Percentiles rank a stretch among this genome's conserved stretches.
Evolutionary conservation across 1,139 yeast genomes (phyloP).

Genomic region (Wickerhamomyces sp.): DNA sequence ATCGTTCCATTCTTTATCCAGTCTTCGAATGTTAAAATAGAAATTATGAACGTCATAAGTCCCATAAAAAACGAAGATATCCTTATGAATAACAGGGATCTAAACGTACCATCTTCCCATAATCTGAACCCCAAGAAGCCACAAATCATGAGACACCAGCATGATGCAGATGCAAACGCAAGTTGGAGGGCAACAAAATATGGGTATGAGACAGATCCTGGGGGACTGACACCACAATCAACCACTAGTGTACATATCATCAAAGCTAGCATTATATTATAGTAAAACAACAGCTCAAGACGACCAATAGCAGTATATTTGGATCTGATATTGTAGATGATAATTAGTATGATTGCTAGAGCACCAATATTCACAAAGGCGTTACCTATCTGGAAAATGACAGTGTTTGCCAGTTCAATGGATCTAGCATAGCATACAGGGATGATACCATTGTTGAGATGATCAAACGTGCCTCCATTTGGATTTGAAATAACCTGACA

Average conservation of each 20-base stretch:
- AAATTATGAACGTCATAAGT: slow-evolving; percentile 58
- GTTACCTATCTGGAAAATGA: slow-evolving; percentile 86
- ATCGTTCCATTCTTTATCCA: slow-evolving; percentile 43
- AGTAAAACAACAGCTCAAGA: slow-evolving; percentile 74
- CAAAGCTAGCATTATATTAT: slow-evolving; percentile 54
- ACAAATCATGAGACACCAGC: slow-evolving; percentile 62
- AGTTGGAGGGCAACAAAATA: slow-evolving; percentile 80
- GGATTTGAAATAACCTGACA: slow-evolving; percentile 57
- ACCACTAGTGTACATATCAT: slow-evolving; percentile 66
- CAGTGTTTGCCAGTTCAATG: slow-evolving; percentile 83
- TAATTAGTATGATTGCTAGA: slow-evolving; percentile 56
- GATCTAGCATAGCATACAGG: slow-evolving; percentile 82
- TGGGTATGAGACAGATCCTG: slow-evolving; percentile 67
- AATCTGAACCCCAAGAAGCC: slow-evolving; percentile 82
- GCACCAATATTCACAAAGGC: slow-evolving; percentile 82
- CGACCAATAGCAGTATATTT: slow-evolving; percentile 95
- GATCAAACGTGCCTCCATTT: slow-evolving; percentile 13
- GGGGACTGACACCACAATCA: slow-evolving; percentile 91
- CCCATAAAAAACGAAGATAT: slow-evolving; percentile 47
- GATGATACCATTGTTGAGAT: slow-evolving; percentile 51
- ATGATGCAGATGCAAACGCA: slow-evolving; percentile 67
- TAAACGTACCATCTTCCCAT: slow-evolving; percentile 88
- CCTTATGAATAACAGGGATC: slow-evolving; percentile 56
- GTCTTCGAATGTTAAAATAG: slow-evolving; percentile 66
- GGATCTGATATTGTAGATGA: slow-evolving; percentile 72